Evolutionary conservation across 176 grass and related monocot species (phyloP), one percentile per base, ranked within the genome.

Genomic region (Aechmea fasciata): DNA sequence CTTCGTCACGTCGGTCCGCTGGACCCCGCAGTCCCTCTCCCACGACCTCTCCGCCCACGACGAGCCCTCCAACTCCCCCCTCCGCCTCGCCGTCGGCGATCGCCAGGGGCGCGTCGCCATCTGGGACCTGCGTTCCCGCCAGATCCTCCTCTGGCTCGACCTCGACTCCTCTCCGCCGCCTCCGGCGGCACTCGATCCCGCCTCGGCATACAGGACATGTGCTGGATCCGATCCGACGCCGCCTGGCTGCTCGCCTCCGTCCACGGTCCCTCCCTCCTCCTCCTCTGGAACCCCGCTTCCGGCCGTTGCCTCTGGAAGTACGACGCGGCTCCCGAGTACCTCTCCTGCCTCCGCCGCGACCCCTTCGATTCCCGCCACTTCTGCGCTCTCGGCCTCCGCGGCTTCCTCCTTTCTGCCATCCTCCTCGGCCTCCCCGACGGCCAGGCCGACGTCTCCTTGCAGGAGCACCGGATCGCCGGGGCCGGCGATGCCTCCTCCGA

Each of bases 51-150:
- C 79, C 22, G 66, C 29, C 48, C 70, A 50, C 15, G 85, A 88
- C 15, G 86, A 94, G 59, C 73, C 78, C 15, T 79, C 79, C 50
- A 67, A 65, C 50, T 83, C 84, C 15, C 89, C 83, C 65, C 86
- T 99, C 75, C 86, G 84, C 69, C 64, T 93, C 28, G 89, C 87
- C 49, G 84, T 76, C 14, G 89, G 94, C 17, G 94, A 99, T 55
- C 89, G 94, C 1, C 94, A 99, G 66, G 87, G 94, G 20, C 79
- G 89, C 74, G 85, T 93, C 81, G 94, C 94, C 57, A 72, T 99
- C 50, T 97, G 89, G 94, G 86, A 97, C 75, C 74, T 91, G 2
- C 84, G 82, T 11, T 82, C 82, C 47, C 89, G 84, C 25, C 74
- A 33, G 61, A 67, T 97, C 49, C 83, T 97, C 59, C 82, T 83